Conservation (phyloP, 225 moss, liverwort and hornwort genomes). For the Ulota crispa region DNA sequence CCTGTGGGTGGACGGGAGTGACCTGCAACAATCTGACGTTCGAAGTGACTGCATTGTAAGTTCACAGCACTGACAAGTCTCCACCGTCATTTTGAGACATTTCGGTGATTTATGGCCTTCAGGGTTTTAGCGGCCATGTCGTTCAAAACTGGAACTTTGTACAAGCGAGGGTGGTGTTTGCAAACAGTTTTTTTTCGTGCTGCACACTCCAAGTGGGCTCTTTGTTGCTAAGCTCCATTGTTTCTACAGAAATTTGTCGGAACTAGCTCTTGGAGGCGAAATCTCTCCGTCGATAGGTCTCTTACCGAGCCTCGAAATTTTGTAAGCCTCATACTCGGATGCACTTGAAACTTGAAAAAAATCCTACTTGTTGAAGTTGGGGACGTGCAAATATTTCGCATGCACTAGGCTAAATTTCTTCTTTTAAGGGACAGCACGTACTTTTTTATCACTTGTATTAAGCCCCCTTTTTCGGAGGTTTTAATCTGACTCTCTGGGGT, state of each 20-base stretch:
- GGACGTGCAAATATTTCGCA: background rate
- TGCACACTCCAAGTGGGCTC: background rate
- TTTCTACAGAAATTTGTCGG: slow-evolving; percentile 45
- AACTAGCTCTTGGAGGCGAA: slow-evolving; percentile 51
- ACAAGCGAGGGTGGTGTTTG: background rate
- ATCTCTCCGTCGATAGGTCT: slow-evolving; percentile 56
- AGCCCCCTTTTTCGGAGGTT: background rate
- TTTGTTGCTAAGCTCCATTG: background rate
- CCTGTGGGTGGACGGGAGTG: slow-evolving; percentile 54
- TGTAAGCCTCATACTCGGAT: slow-evolving; percentile 28
- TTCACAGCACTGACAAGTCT: background rate
- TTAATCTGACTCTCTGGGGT: background rate
- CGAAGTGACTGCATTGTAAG: slow-evolving; percentile 54
- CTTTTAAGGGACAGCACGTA: background rate
- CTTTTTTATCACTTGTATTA: background rate
- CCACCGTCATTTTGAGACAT: background rate
- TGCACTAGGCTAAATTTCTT: background rate
- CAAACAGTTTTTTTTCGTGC: background rate
- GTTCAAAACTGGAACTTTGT: background rate
- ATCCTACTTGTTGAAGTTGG: background rate
- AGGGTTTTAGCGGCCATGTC: background rate
- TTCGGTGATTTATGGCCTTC: background rate
- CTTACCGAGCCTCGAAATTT: slow-evolving; percentile 41
- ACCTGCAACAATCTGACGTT: slow-evolving; percentile 60
- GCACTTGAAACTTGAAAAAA: background rate